Evolutionary conservation across 345 rosid genomes (phyloP), one percentile per base, ranked within the genome.

Genomic region (thale cress (Arabidopsis thaliana)): DNA sequence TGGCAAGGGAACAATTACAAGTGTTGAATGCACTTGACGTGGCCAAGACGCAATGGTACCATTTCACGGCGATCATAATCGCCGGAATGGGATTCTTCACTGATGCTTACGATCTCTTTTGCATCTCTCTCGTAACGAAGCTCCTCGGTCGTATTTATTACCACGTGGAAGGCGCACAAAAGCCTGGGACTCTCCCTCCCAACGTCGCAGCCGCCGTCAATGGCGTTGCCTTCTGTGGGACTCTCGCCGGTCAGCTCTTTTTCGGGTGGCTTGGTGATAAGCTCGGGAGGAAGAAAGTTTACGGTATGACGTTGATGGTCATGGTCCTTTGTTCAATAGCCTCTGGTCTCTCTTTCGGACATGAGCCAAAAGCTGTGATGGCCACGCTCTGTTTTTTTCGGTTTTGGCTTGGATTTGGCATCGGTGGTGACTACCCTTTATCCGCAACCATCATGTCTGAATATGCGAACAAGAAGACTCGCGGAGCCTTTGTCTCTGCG

Each of bases 211-310:
- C 85, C 3, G 84, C 84, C 0, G 85, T 80, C 8, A 84, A 84
- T 23, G 85, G 85, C 0, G 84, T 84, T 8, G 85, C 87, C 13
- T 82, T 76, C 42, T 82, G 83, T 36, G 87, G 85, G 8, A 80
- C 81, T 3, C 72, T 79, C 0, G 78, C 79, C 0, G 82, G 82
- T 60, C 82, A 72, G 42, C 78, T 78, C 23, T 78, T 78, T 67
- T 79, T 79, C 13, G 82, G 82, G 3, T 79, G 79, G 79, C 88
- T 89, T 1, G 96, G 93, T 0, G 97, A 89, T 71, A 91, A 89
- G 69, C 86, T 89, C 4, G 91, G 96, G 10, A 75, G 96, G 73
- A 89, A 87, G 69, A 88, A 85, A 81, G 97, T 89, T 49, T 91
- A 89, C 22, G 79, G 82, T 13, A 74, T 79, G 79, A 79, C 82